phyloP scores from a whole-genome alignment of 164 flowering plant genomes.

The Kingdonia uniflora region DNA sequence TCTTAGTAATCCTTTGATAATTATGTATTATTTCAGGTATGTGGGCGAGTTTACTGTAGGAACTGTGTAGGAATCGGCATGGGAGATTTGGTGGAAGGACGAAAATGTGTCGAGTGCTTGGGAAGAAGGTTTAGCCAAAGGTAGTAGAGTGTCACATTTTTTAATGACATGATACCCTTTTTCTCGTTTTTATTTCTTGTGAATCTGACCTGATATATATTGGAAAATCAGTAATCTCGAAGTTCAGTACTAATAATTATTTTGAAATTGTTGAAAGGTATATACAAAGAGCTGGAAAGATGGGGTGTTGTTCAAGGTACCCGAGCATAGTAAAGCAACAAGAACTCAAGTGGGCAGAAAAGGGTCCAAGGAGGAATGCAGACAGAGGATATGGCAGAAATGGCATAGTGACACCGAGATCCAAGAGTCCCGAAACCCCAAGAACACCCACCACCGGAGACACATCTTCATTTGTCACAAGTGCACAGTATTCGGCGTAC shows the following conservation, averaged over 20 bases:
- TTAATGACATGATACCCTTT: too few species aligned
- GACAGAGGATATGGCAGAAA: slow-evolving; percentile 20
- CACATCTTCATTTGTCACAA: slow-evolving; percentile 21
- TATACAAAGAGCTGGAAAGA: slow-evolving; percentile 43
- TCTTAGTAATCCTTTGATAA: neutral
- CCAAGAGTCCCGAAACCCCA: slow-evolving; percentile 14
- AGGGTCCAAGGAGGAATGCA: slow-evolving; percentile 40
- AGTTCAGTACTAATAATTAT: too few species aligned
- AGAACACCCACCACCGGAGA: slow-evolving; percentile 11
- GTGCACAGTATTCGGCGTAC: slow-evolving; percentile 21
- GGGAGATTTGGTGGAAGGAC: slow-evolving; percentile 80
- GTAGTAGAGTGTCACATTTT: slow-evolving; percentile 25
- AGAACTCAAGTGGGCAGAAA: slow-evolving; percentile 62
- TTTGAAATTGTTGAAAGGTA: slow-evolving; percentile 24
- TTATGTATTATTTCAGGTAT: slow-evolving; percentile 37
- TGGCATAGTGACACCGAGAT: slow-evolving; percentile 1
- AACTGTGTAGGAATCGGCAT: slow-evolving; percentile 45
- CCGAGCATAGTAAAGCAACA: slow-evolving; percentile 34
- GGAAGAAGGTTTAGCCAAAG: slow-evolving; percentile 61
- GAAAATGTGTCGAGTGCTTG: slow-evolving; percentile 59
- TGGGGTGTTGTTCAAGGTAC: slow-evolving; percentile 38
- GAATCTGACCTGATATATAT: too few species aligned
- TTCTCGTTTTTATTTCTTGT: too few species aligned
- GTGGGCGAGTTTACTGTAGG: slow-evolving; percentile 75
- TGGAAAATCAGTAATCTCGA: too few species aligned